These are phyloP conservation scores for Monosporascus sp. DNA, from an alignment of 2,329 filamentous ascomycete genomes.

Conservation along the genomic window DNA sequence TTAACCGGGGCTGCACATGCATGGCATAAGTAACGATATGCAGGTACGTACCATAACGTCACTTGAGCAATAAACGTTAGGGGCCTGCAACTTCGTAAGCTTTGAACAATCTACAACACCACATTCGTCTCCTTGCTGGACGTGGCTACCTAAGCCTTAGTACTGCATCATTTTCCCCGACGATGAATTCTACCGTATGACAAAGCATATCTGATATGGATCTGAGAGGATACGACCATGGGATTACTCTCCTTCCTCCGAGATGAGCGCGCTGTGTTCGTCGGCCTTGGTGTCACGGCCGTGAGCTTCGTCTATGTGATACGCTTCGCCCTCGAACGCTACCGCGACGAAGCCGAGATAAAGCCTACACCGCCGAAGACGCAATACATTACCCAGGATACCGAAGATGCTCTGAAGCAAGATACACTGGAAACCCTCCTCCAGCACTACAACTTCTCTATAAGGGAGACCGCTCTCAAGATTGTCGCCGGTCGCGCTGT, in stretches of 20 bases:
- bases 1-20: background rate
- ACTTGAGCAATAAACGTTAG: background rate
- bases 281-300: slow-evolving; percentile 51
- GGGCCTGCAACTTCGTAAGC: too few species aligned
- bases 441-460: slow-evolving; percentile 65
- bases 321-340: slow-evolving; percentile 50
- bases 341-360: slow-evolving; percentile 61
- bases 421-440: slow-evolving; percentile 63
- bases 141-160: too few species aligned
- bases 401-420: slow-evolving; percentile 63
- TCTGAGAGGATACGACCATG: slow-evolving; percentile 28
- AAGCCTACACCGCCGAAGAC: slow-evolving; percentile 59
- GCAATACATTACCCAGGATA: slow-evolving; percentile 69
- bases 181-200: background rate
- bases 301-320: slow-evolving; percentile 54
- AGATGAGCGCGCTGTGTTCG: slow-evolving; percentile 49
- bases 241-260: slow-evolving; percentile 31
- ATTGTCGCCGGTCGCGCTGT: slow-evolving; percentile 52
- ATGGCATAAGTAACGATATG: background rate
- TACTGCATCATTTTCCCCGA: too few species aligned
- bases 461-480: slow-evolving; percentile 61
- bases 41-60: background rate
- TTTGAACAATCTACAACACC: too few species aligned
- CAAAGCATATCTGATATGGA: background rate
- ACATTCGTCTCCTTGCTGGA: too few species aligned